These are phyloP conservation scores for Suhomyces yuchorum DNA, from an alignment of 1,139 yeast species.

Conservation along the genomic window DNA sequence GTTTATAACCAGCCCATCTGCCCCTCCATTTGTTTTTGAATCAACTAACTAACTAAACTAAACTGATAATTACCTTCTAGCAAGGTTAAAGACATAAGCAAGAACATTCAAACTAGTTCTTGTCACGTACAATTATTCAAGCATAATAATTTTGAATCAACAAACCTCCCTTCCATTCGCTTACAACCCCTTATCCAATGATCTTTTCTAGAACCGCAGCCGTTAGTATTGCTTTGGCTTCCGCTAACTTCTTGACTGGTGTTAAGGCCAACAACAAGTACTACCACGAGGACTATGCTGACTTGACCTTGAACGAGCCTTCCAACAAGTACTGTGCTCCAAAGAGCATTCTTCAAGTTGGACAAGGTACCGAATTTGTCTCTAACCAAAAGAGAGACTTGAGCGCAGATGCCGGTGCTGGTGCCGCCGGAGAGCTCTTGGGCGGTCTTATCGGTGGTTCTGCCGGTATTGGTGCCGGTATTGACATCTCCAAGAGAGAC, in stretches of 20 bases:
- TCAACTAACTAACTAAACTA: conserved; percentile 14
- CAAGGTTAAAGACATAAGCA: conserved; percentile 7
- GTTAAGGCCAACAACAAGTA: conserved; percentile 16
- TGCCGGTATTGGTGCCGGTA: conserved; percentile 11
- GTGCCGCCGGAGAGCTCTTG: conserved; percentile 1
- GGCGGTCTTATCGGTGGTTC: conserved; percentile 8
- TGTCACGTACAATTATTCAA: conserved; percentile 5
- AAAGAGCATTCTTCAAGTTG: conserved; percentile 15
- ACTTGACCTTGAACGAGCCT: conserved; percentile 16
- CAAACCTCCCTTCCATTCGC: conserved; percentile 7
- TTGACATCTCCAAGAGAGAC: conserved; percentile 1
- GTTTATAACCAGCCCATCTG: conserved; percentile 12
- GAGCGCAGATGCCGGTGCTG: not conserved
- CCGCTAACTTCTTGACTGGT: conserved; percentile 12
- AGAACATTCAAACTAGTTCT: conserved; percentile 1
- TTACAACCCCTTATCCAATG: conserved; percentile 10
- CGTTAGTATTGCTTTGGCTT: conserved; percentile 16
- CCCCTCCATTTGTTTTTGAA: not conserved
- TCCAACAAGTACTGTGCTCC: conserved; percentile 17
- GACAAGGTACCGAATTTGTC: conserved; percentile 10
- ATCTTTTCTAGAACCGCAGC: conserved; percentile 18
- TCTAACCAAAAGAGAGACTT: conserved; percentile 3
- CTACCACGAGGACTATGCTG: conserved; percentile 16
- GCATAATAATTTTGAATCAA: conserved; percentile 1
- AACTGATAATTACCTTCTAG: conserved; percentile 3